phyloP scores from a whole-genome alignment of 192 early-diverging fungal species.

The Neocallimastix lanati region DNA sequence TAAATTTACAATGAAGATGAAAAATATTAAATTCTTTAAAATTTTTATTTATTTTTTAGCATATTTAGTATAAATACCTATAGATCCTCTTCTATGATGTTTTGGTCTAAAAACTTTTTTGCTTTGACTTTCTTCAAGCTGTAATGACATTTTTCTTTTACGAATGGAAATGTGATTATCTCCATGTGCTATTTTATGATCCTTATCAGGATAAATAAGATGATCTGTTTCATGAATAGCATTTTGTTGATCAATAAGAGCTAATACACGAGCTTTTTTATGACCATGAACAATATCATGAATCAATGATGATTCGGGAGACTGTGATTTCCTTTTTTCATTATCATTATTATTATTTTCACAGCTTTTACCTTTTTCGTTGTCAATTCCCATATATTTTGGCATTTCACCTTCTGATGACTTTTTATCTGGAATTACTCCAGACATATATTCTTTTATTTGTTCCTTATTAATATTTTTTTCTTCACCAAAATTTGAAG shows the following conservation, averaged over 20 bases:
- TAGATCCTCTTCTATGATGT: background rate
- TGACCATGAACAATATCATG: background rate
- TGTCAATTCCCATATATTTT: background rate
- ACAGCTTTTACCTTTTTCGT: background rate
- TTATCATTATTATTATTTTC: background rate
- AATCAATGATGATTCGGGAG: background rate
- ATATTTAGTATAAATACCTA: no score
- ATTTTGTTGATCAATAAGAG: background rate
- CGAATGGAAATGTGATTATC: background rate
- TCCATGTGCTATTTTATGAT: background rate
- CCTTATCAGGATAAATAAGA: background rate
- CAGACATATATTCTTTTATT: background rate
- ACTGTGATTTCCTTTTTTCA: no score
- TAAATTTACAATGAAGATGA: no score
- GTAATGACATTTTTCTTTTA: background rate
- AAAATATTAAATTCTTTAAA: no score
- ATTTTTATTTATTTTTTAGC: no score
- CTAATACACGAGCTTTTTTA: background rate
- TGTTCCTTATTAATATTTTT: background rate
- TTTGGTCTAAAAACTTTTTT: background rate
- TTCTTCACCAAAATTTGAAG: background rate
- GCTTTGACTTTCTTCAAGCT: background rate
- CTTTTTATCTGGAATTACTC: background rate
- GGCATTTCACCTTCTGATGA: background rate
- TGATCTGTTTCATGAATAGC: background rate